A percentile compares a stretch with the other conserved stretches of the same genome.
Evolutionary conservation across 1,284 basidiomycete species (phyloP).

Genomic region (Cryptococcus neoformans): DNA sequence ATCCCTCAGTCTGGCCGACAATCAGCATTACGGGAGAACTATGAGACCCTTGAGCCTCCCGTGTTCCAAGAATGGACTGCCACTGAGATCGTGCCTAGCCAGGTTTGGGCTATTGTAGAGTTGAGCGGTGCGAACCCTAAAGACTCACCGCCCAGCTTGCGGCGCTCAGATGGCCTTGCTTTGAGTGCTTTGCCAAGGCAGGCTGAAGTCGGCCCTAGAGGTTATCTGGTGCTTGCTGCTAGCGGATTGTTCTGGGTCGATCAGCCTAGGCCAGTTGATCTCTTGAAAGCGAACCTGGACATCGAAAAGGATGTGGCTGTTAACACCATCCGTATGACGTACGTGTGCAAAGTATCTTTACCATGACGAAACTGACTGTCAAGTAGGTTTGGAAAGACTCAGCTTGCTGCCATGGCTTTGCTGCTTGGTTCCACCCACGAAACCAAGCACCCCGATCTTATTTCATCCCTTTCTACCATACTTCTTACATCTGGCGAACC

Average conservation of each 20-base stretch:
- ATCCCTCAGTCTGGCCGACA: constrained; percentile 33
- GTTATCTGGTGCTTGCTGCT: constrained; percentile 39
- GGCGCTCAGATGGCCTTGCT: constrained; percentile 20
- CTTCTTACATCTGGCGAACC: constrained; percentile 32
- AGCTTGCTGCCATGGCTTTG: constrained; percentile 41
- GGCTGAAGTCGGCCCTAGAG: constrained; percentile 24
- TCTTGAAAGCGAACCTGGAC: constrained; percentile 34
- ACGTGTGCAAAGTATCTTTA: constrained; percentile 1
- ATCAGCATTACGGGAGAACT: constrained; percentile 38
- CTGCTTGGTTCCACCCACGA: constrained; percentile 26
- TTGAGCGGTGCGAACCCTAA: constrained; percentile 36
- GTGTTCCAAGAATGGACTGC: constrained; percentile 33
- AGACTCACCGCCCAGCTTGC: constrained; percentile 9
- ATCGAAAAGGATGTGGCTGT: constrained; percentile 36
- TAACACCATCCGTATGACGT: constrained; percentile 18
- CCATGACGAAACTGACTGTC: not conserved
- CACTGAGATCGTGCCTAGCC: constrained; percentile 63
- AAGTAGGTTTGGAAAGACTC: constrained; percentile 34
- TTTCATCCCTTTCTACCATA: constrained; percentile 28
- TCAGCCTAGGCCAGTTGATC: constrained; percentile 39
- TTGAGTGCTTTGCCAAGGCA: constrained; percentile 35
- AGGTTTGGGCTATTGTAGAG: constrained; percentile 73
- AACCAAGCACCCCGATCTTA: constrained; percentile 24
- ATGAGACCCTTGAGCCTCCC: constrained; percentile 21
- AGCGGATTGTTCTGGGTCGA: constrained; percentile 33